phyloP scores from a whole-genome alignment of 2,329 filamentous ascomycete genomes.

The Trichoderma atrobrunneum region DNA sequence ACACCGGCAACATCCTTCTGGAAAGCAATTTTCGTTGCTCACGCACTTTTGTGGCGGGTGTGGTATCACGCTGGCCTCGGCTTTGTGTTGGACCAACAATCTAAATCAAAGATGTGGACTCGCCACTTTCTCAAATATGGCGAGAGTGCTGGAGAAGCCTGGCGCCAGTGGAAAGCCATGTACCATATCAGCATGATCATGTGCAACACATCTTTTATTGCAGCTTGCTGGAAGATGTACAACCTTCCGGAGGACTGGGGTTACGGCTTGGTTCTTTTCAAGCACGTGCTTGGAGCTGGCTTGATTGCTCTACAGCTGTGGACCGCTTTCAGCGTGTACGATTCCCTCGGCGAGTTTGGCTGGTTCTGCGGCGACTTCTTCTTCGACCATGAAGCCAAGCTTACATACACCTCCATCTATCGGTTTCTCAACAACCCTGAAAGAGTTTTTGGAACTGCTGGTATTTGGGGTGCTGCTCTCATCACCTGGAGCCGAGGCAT shows the following conservation, averaged over 20 bases:
- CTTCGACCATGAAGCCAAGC: slow-evolving; percentile 81
- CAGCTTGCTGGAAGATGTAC: slow-evolving; percentile 97
- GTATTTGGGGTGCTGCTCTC: slow-evolving; percentile 91
- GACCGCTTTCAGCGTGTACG: slow-evolving; percentile 91
- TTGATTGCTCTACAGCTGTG: slow-evolving; percentile 86
- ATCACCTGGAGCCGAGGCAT: slow-evolving; percentile 88
- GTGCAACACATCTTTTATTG: slow-evolving; percentile 84
- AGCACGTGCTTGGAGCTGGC: slow-evolving; percentile 79
- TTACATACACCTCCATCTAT: slow-evolving; percentile 97
- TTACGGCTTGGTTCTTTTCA: slow-evolving; percentile 79
- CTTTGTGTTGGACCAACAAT: slow-evolving; percentile 79
- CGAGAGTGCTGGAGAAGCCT: slow-evolving; percentile 85
- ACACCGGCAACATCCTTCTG: slow-evolving; percentile 75
- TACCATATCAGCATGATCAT: slow-evolving; percentile 91
- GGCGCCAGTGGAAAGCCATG: slow-evolving; percentile 96
- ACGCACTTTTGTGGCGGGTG: slow-evolving; percentile 78
- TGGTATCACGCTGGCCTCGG: slow-evolving; percentile 93
- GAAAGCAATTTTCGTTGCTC: slow-evolving; percentile 75
- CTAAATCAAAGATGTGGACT: slow-evolving; percentile 89
- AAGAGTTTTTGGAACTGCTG: slow-evolving; percentile 86
- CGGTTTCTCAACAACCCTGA: slow-evolving; percentile 98
- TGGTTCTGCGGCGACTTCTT: slow-evolving; percentile 99
- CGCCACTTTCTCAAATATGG: slow-evolving; percentile 97
- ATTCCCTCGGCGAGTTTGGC: slow-evolving; percentile 93
- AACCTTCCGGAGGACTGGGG: slow-evolving; percentile 80